Base-by-base conservation (phyloP, 768 basidiomycete genomes). In the Inosperma sp. region DNA sequence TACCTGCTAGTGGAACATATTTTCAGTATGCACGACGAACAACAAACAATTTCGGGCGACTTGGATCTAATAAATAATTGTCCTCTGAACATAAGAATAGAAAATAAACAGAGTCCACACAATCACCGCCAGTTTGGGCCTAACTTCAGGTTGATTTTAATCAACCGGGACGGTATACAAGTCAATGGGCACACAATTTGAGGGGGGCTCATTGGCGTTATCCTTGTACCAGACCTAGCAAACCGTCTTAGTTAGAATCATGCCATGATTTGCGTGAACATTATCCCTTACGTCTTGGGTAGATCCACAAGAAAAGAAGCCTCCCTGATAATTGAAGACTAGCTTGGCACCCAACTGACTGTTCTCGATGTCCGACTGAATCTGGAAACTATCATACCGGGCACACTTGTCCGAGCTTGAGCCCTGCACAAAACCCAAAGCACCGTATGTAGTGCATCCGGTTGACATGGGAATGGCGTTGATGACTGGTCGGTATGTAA, bases 381-480 rank as follows among this genome's bases (percentile, higher is more conserved):
- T 62, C 26, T 53, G 46, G 48, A 71, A 71, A 1, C 58, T 52
- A 16, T 43, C 45, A 40, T 55, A 68, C 21, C 48, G 49, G 3
- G 65, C 64, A 47, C 70, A 72, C 47, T 69, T 68, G 49, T 72
- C 62, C 37, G 64, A 57, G 48, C 59, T 64, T 4, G 55, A 54
- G 10, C 62, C 63, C 43, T 59, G 58, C 7, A 59, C 51, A 44
- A 68, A 67, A 1, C 55, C 59, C 8, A 70, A 52, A 8, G 58
- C 52, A 17, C 68, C 68, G 46, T 56, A 67, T 3, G 60, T 61
- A 19, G 51, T 46, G 39, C 69, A 69, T 1, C 61, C 65, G 3
- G 49, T 55, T 3, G 58, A 51, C 3, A 14, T 49, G 7, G 51
- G 67, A 12, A 60, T 23, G 4, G 62, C 53, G 45, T 56, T 53